Evolutionary conservation across 1,284 basidiomycete species (phyloP), one percentile per base, ranked within the genome.

Genomic region (Phylloporus sp.): DNA sequence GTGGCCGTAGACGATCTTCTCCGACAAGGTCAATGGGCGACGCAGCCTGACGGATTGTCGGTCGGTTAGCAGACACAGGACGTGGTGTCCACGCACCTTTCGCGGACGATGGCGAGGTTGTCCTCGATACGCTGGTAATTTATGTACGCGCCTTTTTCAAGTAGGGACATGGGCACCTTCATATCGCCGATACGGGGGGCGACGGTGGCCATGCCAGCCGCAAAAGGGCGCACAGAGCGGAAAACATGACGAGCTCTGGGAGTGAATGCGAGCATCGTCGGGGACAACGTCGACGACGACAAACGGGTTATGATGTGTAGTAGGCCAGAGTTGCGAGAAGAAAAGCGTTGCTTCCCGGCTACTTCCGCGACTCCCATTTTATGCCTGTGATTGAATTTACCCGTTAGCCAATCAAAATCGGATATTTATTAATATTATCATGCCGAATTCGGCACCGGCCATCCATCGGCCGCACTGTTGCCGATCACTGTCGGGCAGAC

Each of bases 1-100:
- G 83, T 99, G 98, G 68, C 98, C 95, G 79, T 99, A 99, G 52
- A 99, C 85, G 75, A 98, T 93, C 89, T 99, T 99, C 83, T 99
- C 98, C 61, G 97, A 96, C 69, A 98, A 83, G 28, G 98, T 98
- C 79, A 99, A 82, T 51, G 97, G 96, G 51, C 95, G 93, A 76
- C 93, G 89, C 71, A 98, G 85, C 77, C 96, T 98, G 71, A 2
- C 12, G 34, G 13, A n/a, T 2, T 3, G 26, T 4, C 10, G 15
- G 49, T 31, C 39, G 28, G 22, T 13, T 11, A 6, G 3, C 13
- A 26, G 4, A 29, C 13, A 42, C 20, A 3, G 2, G 31, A 13
- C 6, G n/a, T n/a, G 61, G n/a, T 17, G 51, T 49, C 20, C 2
- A 84, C 86, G 80, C 78, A 92, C 91, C 91, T 83, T 62, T 89